A percentile compares a stretch with the other conserved stretches of the same genome.
phyloP scores from a whole-genome alignment of 352 stramenopile genomes.

The Phytophthora nicotianae region DNA sequence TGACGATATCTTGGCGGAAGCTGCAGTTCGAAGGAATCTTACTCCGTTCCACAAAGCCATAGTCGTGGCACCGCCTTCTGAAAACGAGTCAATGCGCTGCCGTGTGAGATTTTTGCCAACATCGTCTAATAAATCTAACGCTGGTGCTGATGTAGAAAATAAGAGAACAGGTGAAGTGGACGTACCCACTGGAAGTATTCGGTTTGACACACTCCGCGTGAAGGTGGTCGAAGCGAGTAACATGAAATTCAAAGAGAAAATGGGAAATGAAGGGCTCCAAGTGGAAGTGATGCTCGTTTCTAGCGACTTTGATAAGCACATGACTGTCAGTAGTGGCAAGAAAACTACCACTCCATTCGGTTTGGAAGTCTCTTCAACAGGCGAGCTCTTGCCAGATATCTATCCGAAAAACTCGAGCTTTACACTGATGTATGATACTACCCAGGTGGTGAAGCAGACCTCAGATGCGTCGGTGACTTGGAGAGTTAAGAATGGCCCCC shows the following conservation, averaged over 20 bases:
- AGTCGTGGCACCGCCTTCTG: slow-evolving; percentile 22
- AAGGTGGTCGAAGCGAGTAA: slow-evolving; percentile 57
- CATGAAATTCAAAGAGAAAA: slow-evolving; percentile 45
- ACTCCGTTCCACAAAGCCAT: slow-evolving; percentile 39
- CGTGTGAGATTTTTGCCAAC: slow-evolving; percentile 2
- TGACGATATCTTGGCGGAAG: slow-evolving; percentile 46
- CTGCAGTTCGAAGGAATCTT: slow-evolving; percentile 47
- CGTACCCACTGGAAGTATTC: slow-evolving; percentile 44
- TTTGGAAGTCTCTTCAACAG: slow-evolving; percentile 38
- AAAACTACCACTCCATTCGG: slow-evolving; percentile 45
- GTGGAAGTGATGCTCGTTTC: slow-evolving; percentile 59
- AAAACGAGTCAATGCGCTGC: neutral
- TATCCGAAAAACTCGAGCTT: slow-evolving; percentile 44
- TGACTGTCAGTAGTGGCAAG: slow-evolving; percentile 13
- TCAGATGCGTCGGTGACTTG: neutral
- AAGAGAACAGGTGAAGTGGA: slow-evolving; percentile 1
- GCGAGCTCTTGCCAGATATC: slow-evolving; percentile 52
- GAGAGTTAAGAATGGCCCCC: slow-evolving; percentile 1
- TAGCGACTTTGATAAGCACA: slow-evolving; percentile 47
- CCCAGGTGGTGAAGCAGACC: neutral
- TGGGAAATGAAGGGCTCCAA: slow-evolving; percentile 29
- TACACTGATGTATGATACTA: slow-evolving; percentile 11
- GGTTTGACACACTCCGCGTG: slow-evolving; percentile 51
- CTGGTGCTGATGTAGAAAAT: neutral
- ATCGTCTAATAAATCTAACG: neutral